Percentiles rank a stretch among this genome's conserved stretches.
These are phyloP conservation scores for Termitomyces bulborhizus DNA, from an alignment of 768 basidiomycete genomes.

Conservation along the genomic window DNA sequence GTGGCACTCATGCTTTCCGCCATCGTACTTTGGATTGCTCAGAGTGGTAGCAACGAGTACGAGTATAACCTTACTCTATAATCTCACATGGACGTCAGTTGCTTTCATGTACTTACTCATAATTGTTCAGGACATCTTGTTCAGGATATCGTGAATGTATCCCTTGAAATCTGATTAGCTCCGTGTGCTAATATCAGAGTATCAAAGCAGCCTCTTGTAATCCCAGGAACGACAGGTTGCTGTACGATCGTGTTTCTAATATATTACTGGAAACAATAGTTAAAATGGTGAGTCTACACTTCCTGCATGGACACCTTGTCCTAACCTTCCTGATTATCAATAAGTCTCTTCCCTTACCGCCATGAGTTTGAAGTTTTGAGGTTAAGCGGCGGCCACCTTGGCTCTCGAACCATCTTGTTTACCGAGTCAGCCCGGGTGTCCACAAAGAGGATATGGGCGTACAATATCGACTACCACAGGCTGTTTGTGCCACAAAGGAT, in stretches of 20 bases:
- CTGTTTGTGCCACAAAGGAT: conserved; percentile 22
- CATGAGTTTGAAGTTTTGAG: neutral
- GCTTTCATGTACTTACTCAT: neutral
- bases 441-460: conserved; percentile 4
- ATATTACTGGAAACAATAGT: neutral
- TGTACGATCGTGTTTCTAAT: neutral
- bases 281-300: neutral
- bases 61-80: conserved; percentile 85
- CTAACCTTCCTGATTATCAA: neutral
- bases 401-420: conserved; percentile 11
- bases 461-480: conserved; percentile 24
- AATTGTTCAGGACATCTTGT: neutral
- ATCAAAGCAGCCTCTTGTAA: neutral
- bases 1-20: conserved; percentile 79
- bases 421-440: neutral
- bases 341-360: neutral
- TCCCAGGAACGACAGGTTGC: too few relatives aligned
- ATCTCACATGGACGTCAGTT: conserved; percentile 1
- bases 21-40: conserved; percentile 88
- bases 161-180: neutral
- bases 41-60: conserved; percentile 81
- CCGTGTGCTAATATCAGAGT: too few relatives aligned
- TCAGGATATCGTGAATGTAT: neutral
- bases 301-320: neutral
- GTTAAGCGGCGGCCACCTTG: conserved; percentile 5